Evolutionary conservation across 805 yeast genomes (phyloP).

Genomic region (Pichia ethanolica): DNA sequence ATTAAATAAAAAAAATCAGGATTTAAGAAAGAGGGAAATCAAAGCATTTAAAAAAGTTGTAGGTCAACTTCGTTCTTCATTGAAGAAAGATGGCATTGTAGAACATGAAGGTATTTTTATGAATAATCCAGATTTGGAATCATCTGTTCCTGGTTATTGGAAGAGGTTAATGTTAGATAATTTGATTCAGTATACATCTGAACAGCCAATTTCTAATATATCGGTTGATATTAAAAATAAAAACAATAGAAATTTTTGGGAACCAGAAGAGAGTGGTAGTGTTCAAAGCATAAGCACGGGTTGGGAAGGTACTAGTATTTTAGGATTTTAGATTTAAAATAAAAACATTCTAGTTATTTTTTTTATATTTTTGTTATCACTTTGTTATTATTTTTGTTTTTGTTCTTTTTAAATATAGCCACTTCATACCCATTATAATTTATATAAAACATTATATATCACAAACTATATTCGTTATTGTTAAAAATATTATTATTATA

Average conservation of each 20-base stretch:
- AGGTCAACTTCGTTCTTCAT: background rate
- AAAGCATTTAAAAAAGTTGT: background rate
- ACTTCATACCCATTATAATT: too few species aligned
- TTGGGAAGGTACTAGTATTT: constrained; percentile 5
- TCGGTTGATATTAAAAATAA: background rate
- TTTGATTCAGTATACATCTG: constrained; percentile 15
- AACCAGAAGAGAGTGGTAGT: constrained; percentile 7
- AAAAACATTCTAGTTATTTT: background rate
- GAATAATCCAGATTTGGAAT: constrained; percentile 25
- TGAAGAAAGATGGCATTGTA: constrained; percentile 5
- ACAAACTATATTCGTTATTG: too few species aligned
- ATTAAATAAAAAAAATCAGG: background rate
- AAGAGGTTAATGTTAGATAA: constrained; percentile 22
- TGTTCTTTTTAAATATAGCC: background rate
- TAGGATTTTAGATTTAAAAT: background rate
- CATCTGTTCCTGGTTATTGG: constrained; percentile 25
- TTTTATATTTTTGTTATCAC: background rate
- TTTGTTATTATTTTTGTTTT: background rate
- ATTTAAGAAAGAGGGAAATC: background rate
- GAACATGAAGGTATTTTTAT: constrained; percentile 17
- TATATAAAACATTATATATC: too few species aligned
- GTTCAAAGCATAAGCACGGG: constrained; percentile 9
- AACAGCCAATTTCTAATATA: background rate
- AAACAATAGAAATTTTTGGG: constrained; percentile 8
- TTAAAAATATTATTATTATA: too few species aligned